These are phyloP conservation scores for Syncephalastrum sp. DNA, from an alignment of 371 early-diverging fungal species.

Conservation along the genomic window DNA sequence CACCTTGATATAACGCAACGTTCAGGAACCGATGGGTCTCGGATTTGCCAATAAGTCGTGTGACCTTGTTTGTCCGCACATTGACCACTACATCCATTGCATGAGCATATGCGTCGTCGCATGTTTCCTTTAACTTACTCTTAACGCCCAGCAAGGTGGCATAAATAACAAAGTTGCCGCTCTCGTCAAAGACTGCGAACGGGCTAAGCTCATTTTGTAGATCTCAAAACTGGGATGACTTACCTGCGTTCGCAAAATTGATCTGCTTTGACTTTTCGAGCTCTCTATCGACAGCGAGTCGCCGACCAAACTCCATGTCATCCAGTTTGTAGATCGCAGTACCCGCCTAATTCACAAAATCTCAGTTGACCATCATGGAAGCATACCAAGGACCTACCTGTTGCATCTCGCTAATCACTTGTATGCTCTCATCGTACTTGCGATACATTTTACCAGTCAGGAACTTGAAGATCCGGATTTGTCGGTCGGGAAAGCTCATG, in stretches of 20 bases:
- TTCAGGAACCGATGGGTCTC: slow-evolving; percentile 93
- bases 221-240: neutral
- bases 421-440: slow-evolving; percentile 90
- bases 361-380: neutral
- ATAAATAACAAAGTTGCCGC: slow-evolving; percentile 85
- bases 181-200: slow-evolving; percentile 84
- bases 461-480: slow-evolving; percentile 85
- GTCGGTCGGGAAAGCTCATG: slow-evolving; percentile 81
- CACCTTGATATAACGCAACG: slow-evolving; percentile 86
- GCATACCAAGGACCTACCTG: slow-evolving; percentile 39
- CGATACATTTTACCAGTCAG: slow-evolving; percentile 81
- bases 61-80: slow-evolving; percentile 81
- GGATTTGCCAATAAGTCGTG: slow-evolving; percentile 80
- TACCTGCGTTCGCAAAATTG: slow-evolving; percentile 73
- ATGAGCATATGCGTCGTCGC: neutral
- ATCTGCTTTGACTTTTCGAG: slow-evolving; percentile 74
- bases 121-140: slow-evolving; percentile 24
- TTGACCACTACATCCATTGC: slow-evolving; percentile 59
- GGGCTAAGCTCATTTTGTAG: neutral
- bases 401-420: slow-evolving; percentile 84
- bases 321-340: slow-evolving; percentile 79
- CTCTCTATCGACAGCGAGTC: slow-evolving; percentile 89
- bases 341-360: slow-evolving; percentile 53
- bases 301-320: slow-evolving; percentile 96
- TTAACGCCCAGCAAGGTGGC: slow-evolving; percentile 94